Conservation (phyloP, 2,329 filamentous ascomycete genomes). For the Epichloe baconii region DNA sequence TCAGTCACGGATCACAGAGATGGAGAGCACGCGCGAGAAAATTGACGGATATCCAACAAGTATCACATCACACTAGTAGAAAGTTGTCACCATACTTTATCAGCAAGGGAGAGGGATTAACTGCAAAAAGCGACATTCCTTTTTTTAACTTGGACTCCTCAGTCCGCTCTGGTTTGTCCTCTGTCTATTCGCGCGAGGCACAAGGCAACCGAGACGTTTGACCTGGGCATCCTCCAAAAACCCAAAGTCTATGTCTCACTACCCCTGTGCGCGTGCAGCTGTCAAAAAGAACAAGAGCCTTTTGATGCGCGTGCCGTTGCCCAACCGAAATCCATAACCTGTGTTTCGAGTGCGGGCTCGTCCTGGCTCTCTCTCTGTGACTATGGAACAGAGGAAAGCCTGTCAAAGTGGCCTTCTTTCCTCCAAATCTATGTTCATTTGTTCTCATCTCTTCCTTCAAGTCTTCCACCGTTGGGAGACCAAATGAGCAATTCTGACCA, state of each 20-base stretch:
- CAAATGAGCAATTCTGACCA: conserved; percentile 27
- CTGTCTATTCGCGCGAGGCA: conserved; percentile 11
- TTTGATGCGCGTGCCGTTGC: conserved; percentile 18
- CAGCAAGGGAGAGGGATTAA: background rate
- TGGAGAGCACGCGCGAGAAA: no score
- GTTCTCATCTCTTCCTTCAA: conserved; percentile 14
- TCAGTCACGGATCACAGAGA: no score
- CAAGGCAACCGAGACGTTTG: conserved; percentile 3
- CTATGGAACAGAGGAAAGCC: conserved; percentile 21
- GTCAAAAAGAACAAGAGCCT: conserved; percentile 15
- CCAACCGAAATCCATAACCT: conserved; percentile 25
- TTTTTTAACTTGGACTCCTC: conserved; percentile 23
- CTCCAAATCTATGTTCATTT: conserved; percentile 20
- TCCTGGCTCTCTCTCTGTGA: conserved; percentile 20
- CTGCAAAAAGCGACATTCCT: background rate
- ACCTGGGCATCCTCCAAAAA: background rate
- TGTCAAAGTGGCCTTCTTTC: conserved; percentile 19
- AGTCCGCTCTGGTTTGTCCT: conserved; percentile 25
- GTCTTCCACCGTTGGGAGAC: conserved; percentile 19
- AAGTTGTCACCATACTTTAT: no score
- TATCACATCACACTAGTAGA: no score
- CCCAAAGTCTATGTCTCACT: background rate
- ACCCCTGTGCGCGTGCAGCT: conserved; percentile 6
- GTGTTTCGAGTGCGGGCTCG: conserved; percentile 22
- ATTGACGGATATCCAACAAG: no score